These are phyloP conservation scores for Xylaria sp. DNA, from an alignment of 2,329 filamentous ascomycete genomes.

Conservation along the genomic window DNA sequence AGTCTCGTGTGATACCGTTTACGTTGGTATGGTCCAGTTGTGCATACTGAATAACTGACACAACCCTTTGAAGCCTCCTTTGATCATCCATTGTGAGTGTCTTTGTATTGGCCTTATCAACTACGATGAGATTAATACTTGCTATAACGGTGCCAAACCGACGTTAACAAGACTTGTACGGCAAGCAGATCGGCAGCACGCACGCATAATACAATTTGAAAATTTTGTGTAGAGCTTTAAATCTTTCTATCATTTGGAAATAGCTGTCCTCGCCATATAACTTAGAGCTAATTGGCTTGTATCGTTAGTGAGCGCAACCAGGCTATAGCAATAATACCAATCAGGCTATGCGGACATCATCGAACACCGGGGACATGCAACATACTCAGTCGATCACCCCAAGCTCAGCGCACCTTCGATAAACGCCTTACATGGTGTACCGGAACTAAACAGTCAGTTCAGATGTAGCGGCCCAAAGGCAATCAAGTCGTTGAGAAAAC, in stretches of 20 bases:
- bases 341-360: not conserved
- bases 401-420: too few relatives aligned
- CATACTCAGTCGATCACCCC: too few relatives aligned
- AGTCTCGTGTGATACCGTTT: constrained; percentile 7
- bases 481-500: not conserved
- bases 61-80: constrained; percentile 12
- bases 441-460: constrained; percentile 40
- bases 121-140: too few relatives aligned
- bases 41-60: constrained; percentile 25
- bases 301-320: not conserved
- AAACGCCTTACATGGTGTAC: constrained; percentile 42
- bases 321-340: not conserved
- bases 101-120: not conserved
- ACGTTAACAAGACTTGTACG: too few relatives aligned
- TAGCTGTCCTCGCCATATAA: not conserved
- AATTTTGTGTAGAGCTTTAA: too few relatives aligned
- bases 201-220: too few relatives aligned
- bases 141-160: too few relatives aligned
- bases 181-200: not conserved
- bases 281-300: not conserved
- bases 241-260: too few relatives aligned
- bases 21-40: constrained; percentile 32
- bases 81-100: not conserved
- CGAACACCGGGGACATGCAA: not conserved
- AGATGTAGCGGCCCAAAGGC: not conserved